Evolutionary conservation across 2,329 filamentous ascomycete species (phyloP).

Genomic region (Exophiala calicioides): DNA sequence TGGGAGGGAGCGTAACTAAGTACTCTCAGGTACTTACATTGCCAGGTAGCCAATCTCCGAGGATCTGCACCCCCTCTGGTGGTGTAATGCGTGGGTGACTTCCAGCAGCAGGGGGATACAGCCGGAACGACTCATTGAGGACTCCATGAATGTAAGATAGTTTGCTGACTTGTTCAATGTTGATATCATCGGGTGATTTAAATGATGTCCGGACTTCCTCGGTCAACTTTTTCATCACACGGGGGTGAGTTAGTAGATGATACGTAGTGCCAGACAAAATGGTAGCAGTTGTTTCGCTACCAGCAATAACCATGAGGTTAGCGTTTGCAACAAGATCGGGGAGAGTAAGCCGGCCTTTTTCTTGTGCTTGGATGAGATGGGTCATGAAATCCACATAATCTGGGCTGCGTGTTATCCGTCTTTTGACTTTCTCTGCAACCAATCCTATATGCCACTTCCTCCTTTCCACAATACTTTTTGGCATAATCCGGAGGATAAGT

Average conservation of each 20-base stretch:
- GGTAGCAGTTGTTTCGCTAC: conserved; percentile 71
- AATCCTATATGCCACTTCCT: neutral
- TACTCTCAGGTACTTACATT: conserved; percentile 19
- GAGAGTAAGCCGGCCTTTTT: conserved; percentile 23
- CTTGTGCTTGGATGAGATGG: conserved; percentile 14
- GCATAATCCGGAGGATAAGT: neutral
- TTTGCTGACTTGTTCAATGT: conserved; percentile 13
- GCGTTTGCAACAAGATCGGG: too few relatives aligned
- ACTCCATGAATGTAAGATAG: conserved; percentile 23
- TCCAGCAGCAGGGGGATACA: conserved; percentile 18
- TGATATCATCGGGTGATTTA: conserved; percentile 40
- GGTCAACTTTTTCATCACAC: conserved; percentile 36
- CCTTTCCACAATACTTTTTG: neutral
- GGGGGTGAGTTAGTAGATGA: conserved; percentile 41
- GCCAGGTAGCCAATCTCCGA: conserved; percentile 37
- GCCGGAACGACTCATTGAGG: conserved; percentile 19
- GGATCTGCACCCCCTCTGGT: conserved; percentile 41
- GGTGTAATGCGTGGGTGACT: conserved; percentile 31
- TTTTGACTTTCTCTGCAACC: neutral
- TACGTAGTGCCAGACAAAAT: conserved; percentile 50
- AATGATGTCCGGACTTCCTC: conserved; percentile 42
- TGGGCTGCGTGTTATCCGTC: conserved; percentile 1
- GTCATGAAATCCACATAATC: conserved; percentile 19
- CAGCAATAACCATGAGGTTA: conserved; percentile 63
- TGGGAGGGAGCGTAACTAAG: too few relatives aligned